phyloP scores from a whole-genome alignment of 805 yeast species.

The Schwanniomyces vanrijiae region DNA sequence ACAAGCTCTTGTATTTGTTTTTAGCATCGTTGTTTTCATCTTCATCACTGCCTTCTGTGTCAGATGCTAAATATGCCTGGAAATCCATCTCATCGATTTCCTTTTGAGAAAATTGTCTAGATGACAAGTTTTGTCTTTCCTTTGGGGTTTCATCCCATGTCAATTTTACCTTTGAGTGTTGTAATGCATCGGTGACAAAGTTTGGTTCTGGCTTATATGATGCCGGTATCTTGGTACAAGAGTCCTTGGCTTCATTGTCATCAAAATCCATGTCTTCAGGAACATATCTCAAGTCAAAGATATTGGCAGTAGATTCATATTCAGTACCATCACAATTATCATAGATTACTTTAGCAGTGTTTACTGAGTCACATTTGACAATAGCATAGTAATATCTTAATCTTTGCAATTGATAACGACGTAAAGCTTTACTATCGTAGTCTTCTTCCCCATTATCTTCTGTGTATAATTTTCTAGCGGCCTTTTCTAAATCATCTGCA shows the following conservation, averaged over 20 bases:
- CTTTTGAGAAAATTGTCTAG: constrained; percentile 80
- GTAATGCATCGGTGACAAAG: constrained; percentile 93
- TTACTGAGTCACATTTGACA: constrained; percentile 73
- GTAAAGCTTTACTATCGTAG: constrained; percentile 77
- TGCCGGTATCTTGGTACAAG: constrained; percentile 68
- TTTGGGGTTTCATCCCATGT: constrained; percentile 99
- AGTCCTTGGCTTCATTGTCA: constrained; percentile 72
- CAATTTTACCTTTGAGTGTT: constrained; percentile 91
- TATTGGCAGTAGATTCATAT: constrained; percentile 91
- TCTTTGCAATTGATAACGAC: constrained; percentile 91
- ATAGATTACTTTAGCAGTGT: constrained; percentile 74
- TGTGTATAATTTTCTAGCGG: constrained; percentile 69
- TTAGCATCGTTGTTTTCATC: constrained; percentile 32
- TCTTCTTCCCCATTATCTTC: constrained; percentile 83
- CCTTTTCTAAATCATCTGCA: constrained; percentile 51
- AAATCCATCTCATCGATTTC: constrained; percentile 91
- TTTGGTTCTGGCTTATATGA: constrained; percentile 71
- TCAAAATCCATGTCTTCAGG: constrained; percentile 89
- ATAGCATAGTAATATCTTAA: constrained; percentile 92
- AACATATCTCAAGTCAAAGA: constrained; percentile 87
- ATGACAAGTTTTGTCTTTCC: constrained; percentile 74
- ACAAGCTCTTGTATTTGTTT: constrained; percentile 62
- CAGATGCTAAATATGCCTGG: constrained; percentile 81
- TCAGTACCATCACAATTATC: constrained; percentile 92
- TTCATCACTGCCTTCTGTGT: constrained; percentile 29